phyloP scores from a whole-genome alignment of 2,329 filamentous ascomycete genomes.

The Trematosphaeria pertusa region DNA sequence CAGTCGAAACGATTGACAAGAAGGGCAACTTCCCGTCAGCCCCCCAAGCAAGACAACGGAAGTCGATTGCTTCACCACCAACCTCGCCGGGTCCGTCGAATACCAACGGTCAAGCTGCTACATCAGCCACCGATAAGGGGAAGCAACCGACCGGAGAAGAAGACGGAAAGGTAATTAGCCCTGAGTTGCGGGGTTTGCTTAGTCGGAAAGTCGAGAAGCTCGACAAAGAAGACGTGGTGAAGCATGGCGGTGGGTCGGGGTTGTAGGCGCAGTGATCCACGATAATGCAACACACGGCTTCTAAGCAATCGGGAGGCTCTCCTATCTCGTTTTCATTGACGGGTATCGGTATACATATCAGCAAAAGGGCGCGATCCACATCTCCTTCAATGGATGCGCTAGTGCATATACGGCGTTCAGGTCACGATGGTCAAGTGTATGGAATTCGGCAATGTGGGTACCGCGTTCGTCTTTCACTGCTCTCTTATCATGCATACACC shows the following conservation, averaged over 20 bases:
- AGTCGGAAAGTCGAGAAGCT: conserved; percentile 65
- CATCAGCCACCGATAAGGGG: conserved; percentile 40
- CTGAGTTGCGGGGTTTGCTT: conserved; percentile 68
- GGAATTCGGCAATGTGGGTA: not conserved
- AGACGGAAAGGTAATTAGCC: conserved; percentile 64
- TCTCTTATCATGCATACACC: too few species aligned
- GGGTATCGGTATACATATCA: too few species aligned
- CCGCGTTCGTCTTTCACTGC: not conserved
- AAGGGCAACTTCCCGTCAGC: conserved; percentile 79
- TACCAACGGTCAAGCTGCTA: conserved; percentile 26
- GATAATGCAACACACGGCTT: not conserved
- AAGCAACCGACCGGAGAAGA: conserved; percentile 42
- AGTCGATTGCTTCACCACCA: conserved; percentile 46
- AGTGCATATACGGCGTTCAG: not conserved
- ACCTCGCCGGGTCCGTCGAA: conserved; percentile 26
- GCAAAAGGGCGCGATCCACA: too few species aligned
- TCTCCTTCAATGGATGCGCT: too few species aligned
- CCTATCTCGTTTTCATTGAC: too few species aligned
- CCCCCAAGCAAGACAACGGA: conserved; percentile 57
- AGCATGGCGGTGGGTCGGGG: conserved; percentile 52
- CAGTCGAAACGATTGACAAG: conserved; percentile 91
- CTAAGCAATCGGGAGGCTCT: too few species aligned
- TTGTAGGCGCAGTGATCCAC: not conserved
- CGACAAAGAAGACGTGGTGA: conserved; percentile 50
- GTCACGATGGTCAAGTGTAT: not conserved